A percentile compares a stretch with the other conserved stretches of the same genome.
Conservation (phyloP, 2,329 filamentous ascomycete genomes). For the Trichoderma sp. region DNA sequence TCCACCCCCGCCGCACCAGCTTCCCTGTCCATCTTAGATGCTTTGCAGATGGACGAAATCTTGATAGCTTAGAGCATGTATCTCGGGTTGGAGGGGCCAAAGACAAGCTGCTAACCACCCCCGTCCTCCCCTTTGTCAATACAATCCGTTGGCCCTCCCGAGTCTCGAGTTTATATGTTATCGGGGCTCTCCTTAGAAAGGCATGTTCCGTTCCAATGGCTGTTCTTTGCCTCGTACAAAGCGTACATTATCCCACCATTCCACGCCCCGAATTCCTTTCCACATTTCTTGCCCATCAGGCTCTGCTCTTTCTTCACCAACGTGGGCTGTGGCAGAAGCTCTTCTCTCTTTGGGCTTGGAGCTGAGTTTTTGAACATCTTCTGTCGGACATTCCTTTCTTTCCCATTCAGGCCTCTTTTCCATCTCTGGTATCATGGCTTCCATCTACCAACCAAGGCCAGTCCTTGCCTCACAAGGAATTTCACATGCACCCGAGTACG, state of each 20-base stretch:
- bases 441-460: constrained; percentile 46
- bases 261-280: constrained; percentile 47
- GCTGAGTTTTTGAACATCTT: constrained; percentile 32
- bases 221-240: constrained; percentile 35
- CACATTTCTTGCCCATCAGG: constrained; percentile 45
- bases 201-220: constrained; percentile 42
- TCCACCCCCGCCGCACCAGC: constrained; percentile 26
- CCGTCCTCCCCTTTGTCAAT: constrained; percentile 39
- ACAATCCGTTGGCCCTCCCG: constrained; percentile 34
- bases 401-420: constrained; percentile 20
- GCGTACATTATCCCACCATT: constrained; percentile 47
- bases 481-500: constrained; percentile 49
- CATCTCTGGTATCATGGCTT: constrained; percentile 36
- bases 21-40: constrained; percentile 25
- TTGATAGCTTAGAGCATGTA: constrained; percentile 29
- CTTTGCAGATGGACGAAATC: constrained; percentile 36
- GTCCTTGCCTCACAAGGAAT: constrained; percentile 55
- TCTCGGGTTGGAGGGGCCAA: constrained; percentile 34
- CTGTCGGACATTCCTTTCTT: constrained; percentile 22
- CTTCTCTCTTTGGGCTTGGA: constrained; percentile 31
- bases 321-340: constrained; percentile 30
- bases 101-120: constrained; percentile 31
- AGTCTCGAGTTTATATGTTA: constrained; percentile 44
- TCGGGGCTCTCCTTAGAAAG: constrained; percentile 34
- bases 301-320: constrained; percentile 34